Base-by-base conservation (phyloP, 2,329 filamentous ascomycete genomes). In the Monosporascus sp. region DNA sequence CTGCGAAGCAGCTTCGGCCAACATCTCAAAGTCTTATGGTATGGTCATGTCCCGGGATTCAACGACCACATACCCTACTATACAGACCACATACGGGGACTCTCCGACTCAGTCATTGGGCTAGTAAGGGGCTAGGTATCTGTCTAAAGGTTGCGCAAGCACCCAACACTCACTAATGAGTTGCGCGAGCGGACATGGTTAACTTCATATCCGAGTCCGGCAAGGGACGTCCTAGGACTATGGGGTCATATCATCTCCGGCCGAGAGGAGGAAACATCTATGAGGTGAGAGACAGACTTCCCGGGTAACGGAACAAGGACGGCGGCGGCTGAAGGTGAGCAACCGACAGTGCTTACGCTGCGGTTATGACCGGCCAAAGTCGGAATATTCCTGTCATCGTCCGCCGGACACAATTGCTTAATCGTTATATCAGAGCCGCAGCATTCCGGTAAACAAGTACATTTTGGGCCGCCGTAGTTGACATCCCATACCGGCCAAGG, bases 361-460 rank as follows among this genome's bases (percentile, higher is more conserved):
- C 97, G 93, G 62, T 97, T 92, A 70, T 97, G 92, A 6, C 93
- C 92, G 0, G 89, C 88, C 20, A 97, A 76, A 1, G 92, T 97
- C 49, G 91, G 82, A 52, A 96, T 96, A 66, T 96, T 96, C 70
- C 96, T 95, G 74, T 97, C 96, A 54, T 94, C 89, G 67, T 96
- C 88, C 44, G 84, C 81, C 1, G 92, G 92, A 61, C 97, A 90
- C 92, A 92, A 97, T 22, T 97, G 76, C 70, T 96, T 96, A 72
- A 97, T 96, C 2, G 90, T 95, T 45, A 97, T 73, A 69, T 97
- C 93, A 47, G 86, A 91, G 48, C 86, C 90, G 74, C 90, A 95
- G 6, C 87, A 92, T 4, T 86, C n/a, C n/a, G 96, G 79, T 20
- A 96, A 77, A 3, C 86, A 90, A 34, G 84, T 86, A 42, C 89